Percentiles rank a stretch among this genome's conserved stretches.
Evolutionary conservation across 1,284 basidiomycete genomes (phyloP).

Genomic region (Ganoderma multipileum): DNA sequence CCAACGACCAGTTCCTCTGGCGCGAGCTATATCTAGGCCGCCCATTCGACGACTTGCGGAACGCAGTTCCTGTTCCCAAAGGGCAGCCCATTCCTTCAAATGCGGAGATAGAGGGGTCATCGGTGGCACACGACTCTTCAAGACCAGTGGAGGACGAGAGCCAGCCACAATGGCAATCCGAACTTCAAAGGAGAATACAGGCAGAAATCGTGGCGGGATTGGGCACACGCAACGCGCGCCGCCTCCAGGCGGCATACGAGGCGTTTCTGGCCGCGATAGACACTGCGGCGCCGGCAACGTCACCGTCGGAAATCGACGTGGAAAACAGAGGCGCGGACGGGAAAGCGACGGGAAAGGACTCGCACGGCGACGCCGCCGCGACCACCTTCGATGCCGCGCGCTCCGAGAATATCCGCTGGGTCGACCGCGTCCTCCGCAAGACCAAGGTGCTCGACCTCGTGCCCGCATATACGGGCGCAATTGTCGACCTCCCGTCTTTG

Average conservation of each 20-base stretch:
- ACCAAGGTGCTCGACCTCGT: conserved; percentile 21
- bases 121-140: not conserved
- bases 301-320: not conserved
- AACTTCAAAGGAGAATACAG: conserved; percentile 41
- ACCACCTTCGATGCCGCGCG: conserved; percentile 1
- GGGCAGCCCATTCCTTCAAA: not conserved
- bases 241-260: conserved; percentile 45
- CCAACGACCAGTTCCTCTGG: conserved; percentile 66
- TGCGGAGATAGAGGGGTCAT: not conserved
- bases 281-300: conserved; percentile 42
- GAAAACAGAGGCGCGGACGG: conserved; percentile 13
- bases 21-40: conserved; percentile 61
- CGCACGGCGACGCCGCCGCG: not conserved
- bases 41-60: conserved; percentile 67
- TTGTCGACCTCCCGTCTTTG: conserved; percentile 4
- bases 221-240: conserved; percentile 37
- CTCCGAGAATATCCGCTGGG: conserved; percentile 33
- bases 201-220: conserved; percentile 37
- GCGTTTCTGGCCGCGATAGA: conserved; percentile 52
- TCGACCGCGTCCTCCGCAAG: conserved; percentile 29
- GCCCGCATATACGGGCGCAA: not conserved
- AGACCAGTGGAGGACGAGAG: not conserved
- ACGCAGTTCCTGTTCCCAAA: conserved; percentile 27
- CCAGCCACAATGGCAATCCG: conserved; percentile 35
- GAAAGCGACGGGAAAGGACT: not conserved